Base-by-base conservation (phyloP, 1,284 basidiomycete genomes). In the Cryptococcus sp. region DNA sequence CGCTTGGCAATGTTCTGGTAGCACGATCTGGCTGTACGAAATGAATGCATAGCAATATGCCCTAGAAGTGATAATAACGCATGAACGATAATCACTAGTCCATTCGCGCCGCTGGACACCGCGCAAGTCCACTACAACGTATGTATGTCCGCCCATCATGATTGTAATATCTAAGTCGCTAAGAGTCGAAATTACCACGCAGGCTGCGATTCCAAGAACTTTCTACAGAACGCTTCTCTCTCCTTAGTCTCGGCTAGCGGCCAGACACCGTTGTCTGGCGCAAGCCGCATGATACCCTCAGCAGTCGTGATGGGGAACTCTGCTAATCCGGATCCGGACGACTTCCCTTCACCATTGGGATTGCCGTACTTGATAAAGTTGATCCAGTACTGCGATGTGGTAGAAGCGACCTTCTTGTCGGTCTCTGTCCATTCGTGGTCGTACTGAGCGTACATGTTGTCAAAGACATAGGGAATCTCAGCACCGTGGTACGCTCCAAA, bases 241-340 rank as follows among this genome's bases (percentile, higher is more conserved):
- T 49, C 47, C 47, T 27, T 49, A 20, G 7, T 25, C 47, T 49
- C 47, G 27, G 20, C 19, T 2, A 49, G 47, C 19, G 47, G 47
- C 19, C 19, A 22, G 47, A 27, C 27, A 22, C 47, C 47, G 50
- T 27, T 19, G 17, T 35, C 19, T 19, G 17, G n/a, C 15, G n/a
- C 50, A n/a, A 51, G 50, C 3, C 39, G 50, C 50, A 51, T 51
- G 50, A 52, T 52, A 3, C 50, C 50, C 50, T 52, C 38, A 13
- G 3, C 22, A 15, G n/a, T 35, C 41, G 50, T 39, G n/a, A 22
- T 40, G 30, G 50, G 50, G 35, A 51, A 51, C 7, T 35, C 13
- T 8, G 30, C 30, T 35, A 35, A 35, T 35, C 30, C 30, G 13
- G 30, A 35, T 35, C 30, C 30, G 13, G 30, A 35, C 13, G 50